Conservation (phyloP, 1,139 yeast genomes). For the Zygoascus hellenicus region DNA sequence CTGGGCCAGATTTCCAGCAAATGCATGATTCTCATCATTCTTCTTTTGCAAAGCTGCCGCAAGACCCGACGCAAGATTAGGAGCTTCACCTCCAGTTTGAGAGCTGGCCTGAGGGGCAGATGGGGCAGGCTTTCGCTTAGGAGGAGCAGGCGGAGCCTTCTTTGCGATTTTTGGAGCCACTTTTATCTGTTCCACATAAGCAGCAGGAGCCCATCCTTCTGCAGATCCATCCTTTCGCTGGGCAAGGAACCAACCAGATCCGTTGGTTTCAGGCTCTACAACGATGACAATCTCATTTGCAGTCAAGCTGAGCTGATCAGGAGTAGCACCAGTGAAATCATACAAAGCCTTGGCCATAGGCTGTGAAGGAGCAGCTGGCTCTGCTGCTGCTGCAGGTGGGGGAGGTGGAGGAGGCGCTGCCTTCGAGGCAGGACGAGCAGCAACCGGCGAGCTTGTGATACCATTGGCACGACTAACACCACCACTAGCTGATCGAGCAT, state of each 20-base stretch:
- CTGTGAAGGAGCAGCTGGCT: constrained; percentile 59
- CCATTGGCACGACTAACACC: constrained; percentile 16
- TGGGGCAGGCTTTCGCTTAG: constrained; percentile 24
- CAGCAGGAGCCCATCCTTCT: constrained; percentile 98
- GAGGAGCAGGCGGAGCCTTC: constrained; percentile 32
- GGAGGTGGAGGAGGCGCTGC: constrained; percentile 27
- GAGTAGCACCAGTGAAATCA: constrained; percentile 83
- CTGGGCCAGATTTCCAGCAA: constrained; percentile 85
- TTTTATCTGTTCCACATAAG: constrained; percentile 65
- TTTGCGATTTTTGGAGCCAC: constrained; percentile 19
- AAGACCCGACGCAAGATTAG: constrained; percentile 52
- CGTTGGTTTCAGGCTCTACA: constrained; percentile 60
- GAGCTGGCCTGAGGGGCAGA: constrained; percentile 21
- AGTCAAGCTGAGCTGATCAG: constrained; percentile 69
- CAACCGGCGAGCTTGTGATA: constrained; percentile 20
- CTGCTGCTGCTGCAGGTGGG: constrained; percentile 61
- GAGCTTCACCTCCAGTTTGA: constrained; percentile 20
- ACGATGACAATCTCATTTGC: constrained; percentile 73
- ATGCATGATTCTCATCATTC: constrained; percentile 57
- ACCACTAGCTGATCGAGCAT: constrained; percentile 29
- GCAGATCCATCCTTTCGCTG: constrained; percentile 64
- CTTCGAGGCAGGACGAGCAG: constrained; percentile 14
- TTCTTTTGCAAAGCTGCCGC: constrained; percentile 67
- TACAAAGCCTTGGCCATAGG: constrained; percentile 85
- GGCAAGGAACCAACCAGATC: constrained; percentile 85